Evolutionary conservation across 371 early-diverging fungal species (phyloP), one percentile per base, ranked within the genome.

Genomic region (Saksenaea vasiformis): DNA sequence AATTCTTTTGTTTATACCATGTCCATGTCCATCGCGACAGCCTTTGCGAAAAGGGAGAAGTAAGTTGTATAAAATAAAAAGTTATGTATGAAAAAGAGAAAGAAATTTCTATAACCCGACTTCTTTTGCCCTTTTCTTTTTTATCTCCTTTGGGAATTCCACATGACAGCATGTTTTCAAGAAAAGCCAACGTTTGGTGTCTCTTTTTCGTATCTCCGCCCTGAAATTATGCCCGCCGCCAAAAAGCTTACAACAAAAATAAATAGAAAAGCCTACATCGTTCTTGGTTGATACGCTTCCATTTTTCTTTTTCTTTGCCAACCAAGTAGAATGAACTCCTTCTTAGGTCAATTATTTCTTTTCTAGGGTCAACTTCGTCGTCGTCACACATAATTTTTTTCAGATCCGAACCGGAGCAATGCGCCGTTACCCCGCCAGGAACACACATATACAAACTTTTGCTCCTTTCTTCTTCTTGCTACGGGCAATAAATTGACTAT

Each of bases 391-490:
- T 55, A 99, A 72, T 73, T 98, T 99, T 82, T 98, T 99, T 47
- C 65, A 99, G 82, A 74, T 99, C 99, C 41, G 96, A 95, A n/a
- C 99, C 99, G 22, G 98, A 96, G 65, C 88, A 97, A 56, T 86
- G 79, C 15, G 80, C 78, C 1, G 96, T 93, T 35, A 79, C 78
- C 69, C 79, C 60, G 65, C 63, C 43, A 90, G 37, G 24, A 84
- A 83, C 1, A 90, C 72, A 91, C 9, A 95, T 86, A 38, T 81
- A 69, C 10, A 99, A 36, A 98, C 98, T 60, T 87, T 84, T 36
- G 78, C 77, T 19, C 99, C 85, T 39, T 94, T 96, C 44, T 31
- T 31, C 7, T 31, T 31, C 7, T 31, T 31, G 31, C 31, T 31
- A 31, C 31, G 31, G 99, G 99, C 62, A 99, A 77, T 88, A 60